Conservation (phyloP, 2,329 filamentous ascomycete genomes). For the Corynespora cassiicola region DNA sequence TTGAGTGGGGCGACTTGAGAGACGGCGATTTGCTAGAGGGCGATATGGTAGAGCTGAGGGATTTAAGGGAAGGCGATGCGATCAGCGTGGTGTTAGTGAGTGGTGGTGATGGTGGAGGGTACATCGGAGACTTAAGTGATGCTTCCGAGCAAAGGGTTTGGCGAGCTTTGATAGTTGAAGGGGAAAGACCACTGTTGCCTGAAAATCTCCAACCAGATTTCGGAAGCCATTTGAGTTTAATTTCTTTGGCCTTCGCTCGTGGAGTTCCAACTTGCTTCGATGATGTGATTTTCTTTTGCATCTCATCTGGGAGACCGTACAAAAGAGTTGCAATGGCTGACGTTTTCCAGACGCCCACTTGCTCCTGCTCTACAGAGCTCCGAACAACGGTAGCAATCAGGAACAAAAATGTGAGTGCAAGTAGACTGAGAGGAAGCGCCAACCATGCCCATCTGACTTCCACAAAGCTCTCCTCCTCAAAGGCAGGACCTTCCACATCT, state of each 20-base stretch:
- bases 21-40: too few relatives aligned
- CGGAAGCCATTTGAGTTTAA: slow-evolving; percentile 24
- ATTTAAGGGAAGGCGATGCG: too few relatives aligned
- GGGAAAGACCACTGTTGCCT: too few relatives aligned
- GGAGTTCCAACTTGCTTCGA: slow-evolving; percentile 19
- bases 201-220: slow-evolving; percentile 30
- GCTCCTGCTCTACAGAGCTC: slow-evolving; percentile 17
- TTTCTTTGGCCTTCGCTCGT: slow-evolving; percentile 27
- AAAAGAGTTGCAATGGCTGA: slow-evolving; percentile 36
- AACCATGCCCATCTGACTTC: slow-evolving; percentile 32
- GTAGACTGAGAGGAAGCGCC: slow-evolving; percentile 25
- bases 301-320: slow-evolving; percentile 29
- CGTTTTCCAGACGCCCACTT: slow-evolving; percentile 35
- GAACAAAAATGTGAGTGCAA: slow-evolving; percentile 28
- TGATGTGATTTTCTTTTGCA: slow-evolving; percentile 14
- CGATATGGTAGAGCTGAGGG: too few relatives aligned
- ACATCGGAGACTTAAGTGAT: too few relatives aligned
- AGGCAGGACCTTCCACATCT: slow-evolving; percentile 15
- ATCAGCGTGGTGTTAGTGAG: too few relatives aligned
- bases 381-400: slow-evolving; percentile 28
- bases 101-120: too few relatives aligned
- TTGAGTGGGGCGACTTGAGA: too few relatives aligned
- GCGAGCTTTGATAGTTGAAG: too few relatives aligned
- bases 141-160: too few relatives aligned
- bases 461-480: slow-evolving; percentile 15